Base-by-base conservation (phyloP, 202 grass and related monocot species). In the Brachypodium distachyon region DNA sequence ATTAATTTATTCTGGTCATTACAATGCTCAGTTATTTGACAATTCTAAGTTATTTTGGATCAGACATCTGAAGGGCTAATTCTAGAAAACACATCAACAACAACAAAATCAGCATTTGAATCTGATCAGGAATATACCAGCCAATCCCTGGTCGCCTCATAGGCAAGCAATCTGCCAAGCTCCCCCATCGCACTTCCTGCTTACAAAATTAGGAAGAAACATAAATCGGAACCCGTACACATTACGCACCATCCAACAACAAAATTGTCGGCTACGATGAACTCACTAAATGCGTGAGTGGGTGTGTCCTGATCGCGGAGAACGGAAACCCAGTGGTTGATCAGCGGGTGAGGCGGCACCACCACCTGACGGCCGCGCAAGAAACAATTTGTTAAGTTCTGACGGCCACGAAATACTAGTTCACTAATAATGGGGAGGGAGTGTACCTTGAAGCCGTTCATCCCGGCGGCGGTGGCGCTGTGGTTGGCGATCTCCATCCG, bases 81-180 rank as follows among this genome's bases (percentile, higher is more conserved):
- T 70, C 18, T 18, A n/a, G 18, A 50, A 53, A 17, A 61, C 6
- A 18, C 7, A 59, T 53, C 14, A 12, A 48, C 19, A 36, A 2
- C 27, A 67, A n/a, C 9, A 61, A 71, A 81, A 50, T 53, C 8
- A 57, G 38, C n/a, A 58, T 16, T 22, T 3, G 10, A 2, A 49
- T 27, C 31, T 61, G 22, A 64, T 41, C 53, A 43, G 1, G 12
- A 32, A 83, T 71, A 74, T 78, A 94, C 85, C 82, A 94, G 63
- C 91, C 84, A 94, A 81, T 90, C 88, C 51, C 91, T 86, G 9
- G 85, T 87, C 43, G 85, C 91, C 47, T 94, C 91, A 64, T 94
- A 90, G 64, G 87, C 69, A 7, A 93, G 86, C 74, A 92, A 77
- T 86, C 90, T 89, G 25, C 86, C 90, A 21, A 92, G 80, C 61